Conservation (phyloP, 2,329 filamentous ascomycete species). For the Sphaerulina vaccinii region DNA sequence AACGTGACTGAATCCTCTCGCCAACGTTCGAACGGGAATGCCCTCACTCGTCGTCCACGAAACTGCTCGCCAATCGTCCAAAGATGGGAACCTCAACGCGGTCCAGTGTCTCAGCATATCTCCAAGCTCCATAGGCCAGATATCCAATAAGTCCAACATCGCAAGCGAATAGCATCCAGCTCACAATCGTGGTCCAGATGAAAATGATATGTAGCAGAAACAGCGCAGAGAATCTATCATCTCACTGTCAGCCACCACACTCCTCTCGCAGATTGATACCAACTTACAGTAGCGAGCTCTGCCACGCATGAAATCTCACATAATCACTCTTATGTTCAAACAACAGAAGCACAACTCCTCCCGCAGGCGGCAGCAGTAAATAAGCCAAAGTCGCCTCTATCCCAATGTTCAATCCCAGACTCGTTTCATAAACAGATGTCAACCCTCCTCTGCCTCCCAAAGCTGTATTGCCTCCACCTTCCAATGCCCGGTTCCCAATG, state of each 20-base stretch:
- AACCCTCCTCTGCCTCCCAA: constrained; percentile 54
- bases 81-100: constrained; percentile 86
- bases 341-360: constrained; percentile 78
- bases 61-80: constrained; percentile 78
- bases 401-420: constrained; percentile 79
- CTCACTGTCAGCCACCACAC: constrained; percentile 13
- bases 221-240: constrained; percentile 37
- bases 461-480: constrained; percentile 31
- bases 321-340: constrained; percentile 95
- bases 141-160: constrained; percentile 76
- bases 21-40: too few species aligned
- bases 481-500: constrained; percentile 30
- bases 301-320: constrained; percentile 97
- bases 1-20: too few species aligned
- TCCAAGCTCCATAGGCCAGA: constrained; percentile 75
- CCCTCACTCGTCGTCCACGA: constrained; percentile 82
- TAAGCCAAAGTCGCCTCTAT: constrained; percentile 92
- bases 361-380: constrained; percentile 77
- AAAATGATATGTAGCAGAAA: constrained; percentile 82
- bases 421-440: constrained; percentile 74
- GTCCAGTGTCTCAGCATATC: constrained; percentile 67
- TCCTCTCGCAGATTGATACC: too few species aligned
- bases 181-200: constrained; percentile 78
- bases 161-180: constrained; percentile 75
- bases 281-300: constrained; percentile 45